A percentile compares a stretch with the other conserved stretches of the same genome.
Conservation (phyloP, 108 stramenopile genomes). For the Pseudonitzschia multiseries region DNA sequence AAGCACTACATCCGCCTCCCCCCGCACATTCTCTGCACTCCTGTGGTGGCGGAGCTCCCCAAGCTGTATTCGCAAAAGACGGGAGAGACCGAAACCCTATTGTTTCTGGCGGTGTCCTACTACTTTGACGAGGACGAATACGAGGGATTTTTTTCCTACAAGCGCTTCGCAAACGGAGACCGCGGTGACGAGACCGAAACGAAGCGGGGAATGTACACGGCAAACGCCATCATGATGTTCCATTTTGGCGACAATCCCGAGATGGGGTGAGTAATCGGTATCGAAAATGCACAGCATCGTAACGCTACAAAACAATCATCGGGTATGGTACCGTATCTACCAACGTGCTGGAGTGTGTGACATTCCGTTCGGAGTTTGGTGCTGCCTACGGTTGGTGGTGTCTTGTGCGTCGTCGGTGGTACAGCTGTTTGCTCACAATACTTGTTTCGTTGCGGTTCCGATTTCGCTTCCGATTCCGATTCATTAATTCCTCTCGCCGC, state of each 20-base stretch:
- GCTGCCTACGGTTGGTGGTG: too few relatives aligned
- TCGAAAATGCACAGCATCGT: too few relatives aligned
- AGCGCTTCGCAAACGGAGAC: slow-evolving; percentile 59
- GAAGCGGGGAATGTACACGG: slow-evolving; percentile 65
- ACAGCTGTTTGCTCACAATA: neutral
- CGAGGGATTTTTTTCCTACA: slow-evolving; percentile 64
- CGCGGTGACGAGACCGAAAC: slow-evolving; percentile 80
- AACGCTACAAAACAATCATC: too few relatives aligned
- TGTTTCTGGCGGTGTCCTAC: slow-evolving; percentile 76
- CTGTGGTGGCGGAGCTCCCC: slow-evolving; percentile 65
- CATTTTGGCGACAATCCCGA: slow-evolving; percentile 41
- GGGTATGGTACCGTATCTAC: too few relatives aligned
- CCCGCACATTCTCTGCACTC: slow-evolving; percentile 69
- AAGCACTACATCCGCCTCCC: slow-evolving; percentile 75
- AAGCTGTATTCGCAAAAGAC: slow-evolving; percentile 44
- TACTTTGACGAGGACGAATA: slow-evolving; percentile 87
- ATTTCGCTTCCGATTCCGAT: neutral
- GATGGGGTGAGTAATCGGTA: slow-evolving; percentile 38
- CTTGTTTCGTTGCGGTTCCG: neutral
- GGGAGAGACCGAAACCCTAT: slow-evolving; percentile 55
- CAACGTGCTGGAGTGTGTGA: too few relatives aligned
- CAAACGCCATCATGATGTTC: slow-evolving; percentile 73
- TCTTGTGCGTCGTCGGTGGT: neutral
- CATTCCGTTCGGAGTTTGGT: too few relatives aligned
- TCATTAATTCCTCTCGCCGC: neutral